phyloP scores from a whole-genome alignment of 805 yeast genomes.

The Saturnispora serradocipensis region DNA sequence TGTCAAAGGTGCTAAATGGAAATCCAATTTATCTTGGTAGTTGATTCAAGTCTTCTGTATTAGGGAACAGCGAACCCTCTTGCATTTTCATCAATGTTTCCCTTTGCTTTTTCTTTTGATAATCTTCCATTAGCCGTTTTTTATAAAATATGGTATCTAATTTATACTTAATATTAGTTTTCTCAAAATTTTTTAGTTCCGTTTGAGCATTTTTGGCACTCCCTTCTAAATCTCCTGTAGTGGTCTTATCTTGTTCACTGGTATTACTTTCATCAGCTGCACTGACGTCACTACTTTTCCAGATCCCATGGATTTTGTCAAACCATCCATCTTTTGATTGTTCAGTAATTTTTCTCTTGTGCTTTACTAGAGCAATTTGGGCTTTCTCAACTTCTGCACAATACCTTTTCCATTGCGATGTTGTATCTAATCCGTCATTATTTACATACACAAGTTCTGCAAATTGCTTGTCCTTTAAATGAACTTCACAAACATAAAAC shows the following conservation, averaged over 20 bases:
- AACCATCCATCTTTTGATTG: conserved; percentile 6
- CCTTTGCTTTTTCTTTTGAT: conserved; percentile 27
- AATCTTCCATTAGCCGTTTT: conserved; percentile 30
- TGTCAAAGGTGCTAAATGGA: conserved; percentile 29
- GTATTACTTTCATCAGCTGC: background rate
- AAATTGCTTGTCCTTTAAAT: conserved; percentile 38
- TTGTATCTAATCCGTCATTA: conserved; percentile 11
- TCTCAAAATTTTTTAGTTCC: conserved; percentile 18
- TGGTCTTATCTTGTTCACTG: conserved; percentile 1
- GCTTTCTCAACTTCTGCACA: conserved; percentile 18
- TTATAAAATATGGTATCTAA: conserved; percentile 35
- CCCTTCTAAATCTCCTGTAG: conserved; percentile 8
- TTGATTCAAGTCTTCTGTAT: conserved; percentile 15
- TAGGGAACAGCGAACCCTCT: conserved; percentile 34
- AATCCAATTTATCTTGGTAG: conserved; percentile 7
- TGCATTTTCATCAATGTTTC: conserved; percentile 27
- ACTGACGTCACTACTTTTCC: background rate
- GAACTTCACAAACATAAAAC: conserved; percentile 42
- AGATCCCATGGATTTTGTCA: conserved; percentile 1
- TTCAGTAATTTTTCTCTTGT: conserved; percentile 23
- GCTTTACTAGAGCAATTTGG: conserved; percentile 28
- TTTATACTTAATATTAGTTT: conserved; percentile 30
- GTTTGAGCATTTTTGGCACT: background rate
- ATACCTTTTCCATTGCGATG: conserved; percentile 18
- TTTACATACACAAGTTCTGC: conserved; percentile 31